Base-by-base conservation (phyloP, 1,284 basidiomycete genomes). In the Trichosporon asahii region DNA sequence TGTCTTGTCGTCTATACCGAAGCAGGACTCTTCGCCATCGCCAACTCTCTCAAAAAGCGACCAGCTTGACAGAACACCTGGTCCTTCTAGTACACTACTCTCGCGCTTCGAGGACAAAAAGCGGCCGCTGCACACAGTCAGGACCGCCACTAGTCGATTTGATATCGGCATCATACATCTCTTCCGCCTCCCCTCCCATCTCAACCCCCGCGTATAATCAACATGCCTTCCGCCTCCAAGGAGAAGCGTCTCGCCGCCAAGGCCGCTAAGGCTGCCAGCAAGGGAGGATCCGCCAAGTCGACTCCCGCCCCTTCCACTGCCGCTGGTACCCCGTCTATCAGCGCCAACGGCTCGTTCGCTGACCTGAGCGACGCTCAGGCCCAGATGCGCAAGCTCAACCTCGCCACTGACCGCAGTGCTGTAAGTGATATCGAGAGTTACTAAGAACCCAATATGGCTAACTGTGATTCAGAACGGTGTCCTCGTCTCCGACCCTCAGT, bases 401-500 rank as follows among this genome's bases (percentile, higher is more conserved):
- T 95, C 66, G 93, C 91, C 1, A 96, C 94, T 2, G 94, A 97
- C 81, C 88, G 94, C 91, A 91, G 74, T 73, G 87, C 80, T 15
- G 77, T 80, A 68, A 72, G 80, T 79, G 25, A 5, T 5, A 8
- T 27, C 25, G 18, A 1, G 21, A 21, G 21, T 18, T 21, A 6
- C n/a, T n/a, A 27, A 7, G 46, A 31, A 61, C 63, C 21, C 18
- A 4, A 6, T 18, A 4, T 12, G 23, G 55, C 69, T 68, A 57
- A 69, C 68, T 14, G 27, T 66, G 35, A 12, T 11, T 37, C 35
- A 82, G 80, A 87, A 91, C 55, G 96, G 97, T 79, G 95, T 98
- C 23, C 87, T 99, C 53, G 90, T 93, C 64, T 98, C 94, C 63
- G 97, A 99, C 85, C 84, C 87, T 69, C 95, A 98, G 85, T 89